phyloP scores from a whole-genome alignment of 805 yeast species.

The Saccharomycopsis sp. region DNA sequence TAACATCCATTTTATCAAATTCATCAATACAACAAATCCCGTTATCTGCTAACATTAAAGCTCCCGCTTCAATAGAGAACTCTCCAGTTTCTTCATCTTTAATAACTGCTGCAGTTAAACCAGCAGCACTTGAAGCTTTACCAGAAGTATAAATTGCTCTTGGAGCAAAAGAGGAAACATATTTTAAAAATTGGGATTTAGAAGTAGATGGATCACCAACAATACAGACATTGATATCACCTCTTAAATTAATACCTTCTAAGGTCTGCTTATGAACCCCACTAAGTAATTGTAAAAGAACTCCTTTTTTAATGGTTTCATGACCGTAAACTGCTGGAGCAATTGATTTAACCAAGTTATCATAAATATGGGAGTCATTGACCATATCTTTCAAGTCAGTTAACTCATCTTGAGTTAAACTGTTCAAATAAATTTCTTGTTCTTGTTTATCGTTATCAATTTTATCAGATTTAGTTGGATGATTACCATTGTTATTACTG shows the following conservation, averaged over 20 bases:
- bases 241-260: constrained; percentile 91
- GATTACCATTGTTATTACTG: constrained; percentile 17
- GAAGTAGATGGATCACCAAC: constrained; percentile 99
- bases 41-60: constrained; percentile 91
- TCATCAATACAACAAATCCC: constrained; percentile 99
- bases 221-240: constrained; percentile 91
- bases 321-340: constrained; percentile 98
- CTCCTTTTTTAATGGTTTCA: constrained; percentile 86
- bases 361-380: constrained; percentile 74
- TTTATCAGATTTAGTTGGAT: constrained; percentile 13
- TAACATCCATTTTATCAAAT: constrained; percentile 93
- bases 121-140: constrained; percentile 97
- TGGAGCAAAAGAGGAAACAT: constrained; percentile 84
- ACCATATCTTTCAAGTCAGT: constrained; percentile 84
- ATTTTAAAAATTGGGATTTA: constrained; percentile 89
- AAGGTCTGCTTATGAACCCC: constrained; percentile 93
- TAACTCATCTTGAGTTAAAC: constrained; percentile 73
- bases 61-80: constrained; percentile 97
- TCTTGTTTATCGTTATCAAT: constrained; percentile 41
- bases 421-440: constrained; percentile 71
- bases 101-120: constrained; percentile 95
- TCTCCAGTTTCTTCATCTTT: constrained; percentile 97
- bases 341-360: constrained; percentile 74
- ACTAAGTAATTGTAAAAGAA: constrained; percentile 77
- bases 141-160: constrained; percentile 96